Evolutionary conservation across 163 green algal species (phyloP).

Genomic region (Scenedesmus sp.): DNA sequence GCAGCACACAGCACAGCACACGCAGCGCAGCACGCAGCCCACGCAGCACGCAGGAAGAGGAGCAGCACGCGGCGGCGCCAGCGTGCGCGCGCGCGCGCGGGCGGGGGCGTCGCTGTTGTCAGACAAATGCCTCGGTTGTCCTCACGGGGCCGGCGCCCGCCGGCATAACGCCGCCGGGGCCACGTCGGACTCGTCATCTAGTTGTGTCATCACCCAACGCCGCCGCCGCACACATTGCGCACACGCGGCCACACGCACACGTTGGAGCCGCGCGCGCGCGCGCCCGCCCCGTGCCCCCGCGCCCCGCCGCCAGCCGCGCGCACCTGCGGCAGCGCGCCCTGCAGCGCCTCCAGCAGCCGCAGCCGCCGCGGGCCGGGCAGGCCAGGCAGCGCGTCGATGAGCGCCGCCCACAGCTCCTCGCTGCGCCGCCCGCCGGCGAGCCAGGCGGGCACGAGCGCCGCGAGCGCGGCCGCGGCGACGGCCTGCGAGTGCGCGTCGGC

Average conservation of each 20-base stretch:
- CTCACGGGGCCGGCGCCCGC: conserved; percentile 26
- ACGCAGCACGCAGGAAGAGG: no score
- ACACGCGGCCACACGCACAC: background rate
- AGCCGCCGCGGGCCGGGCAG: conserved; percentile 57
- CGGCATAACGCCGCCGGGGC: conserved; percentile 38
- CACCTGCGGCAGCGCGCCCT: conserved; percentile 58
- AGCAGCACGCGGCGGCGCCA: no score
- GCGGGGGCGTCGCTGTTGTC: no score
- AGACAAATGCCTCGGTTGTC: conserved; percentile 69
- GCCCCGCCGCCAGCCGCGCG: background rate
- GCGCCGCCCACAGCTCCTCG: conserved; percentile 54
- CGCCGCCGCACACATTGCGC: background rate
- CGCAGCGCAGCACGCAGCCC: background rate
- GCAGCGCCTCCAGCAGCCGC: conserved; percentile 56
- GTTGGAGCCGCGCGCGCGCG: no score
- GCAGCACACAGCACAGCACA: background rate
- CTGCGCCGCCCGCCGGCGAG: conserved; percentile 47
- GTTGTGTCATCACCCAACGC: conserved; percentile 51
- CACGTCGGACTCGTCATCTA: conserved; percentile 67
- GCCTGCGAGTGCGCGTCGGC: conserved; percentile 64
- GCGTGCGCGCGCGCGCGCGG: no score
- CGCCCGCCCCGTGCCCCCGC: no score
- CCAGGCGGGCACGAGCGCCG: conserved; percentile 67
- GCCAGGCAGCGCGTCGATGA: conserved; percentile 54
- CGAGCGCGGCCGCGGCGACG: conserved; percentile 57